Conservation (phyloP, 1,284 basidiomycete species). For the Gomphus sp. region DNA sequence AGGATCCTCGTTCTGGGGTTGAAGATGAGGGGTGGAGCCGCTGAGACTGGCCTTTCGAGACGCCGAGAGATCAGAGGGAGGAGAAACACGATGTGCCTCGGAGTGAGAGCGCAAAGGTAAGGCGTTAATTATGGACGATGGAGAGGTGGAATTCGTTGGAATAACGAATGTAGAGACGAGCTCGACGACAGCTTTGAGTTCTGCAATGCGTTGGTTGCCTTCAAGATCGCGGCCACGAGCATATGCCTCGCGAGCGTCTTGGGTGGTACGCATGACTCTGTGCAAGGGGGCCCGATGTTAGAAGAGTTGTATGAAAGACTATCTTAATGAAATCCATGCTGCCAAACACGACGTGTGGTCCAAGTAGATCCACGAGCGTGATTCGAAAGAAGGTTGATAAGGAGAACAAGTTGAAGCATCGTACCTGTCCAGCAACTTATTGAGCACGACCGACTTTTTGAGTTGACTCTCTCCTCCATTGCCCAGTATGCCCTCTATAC, state of each 20-base stretch:
- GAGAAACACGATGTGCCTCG: constrained; percentile 3
- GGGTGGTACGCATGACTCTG: constrained; percentile 8
- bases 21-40: constrained; percentile 1
- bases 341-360: background rate
- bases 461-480: background rate
- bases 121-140: background rate
- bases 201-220: constrained; percentile 7
- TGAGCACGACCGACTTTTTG: constrained; percentile 3
- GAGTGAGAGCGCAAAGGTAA: background rate
- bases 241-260: constrained; percentile 8
- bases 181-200: constrained; percentile 9
- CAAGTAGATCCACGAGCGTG: background rate
- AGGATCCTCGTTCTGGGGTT: constrained; percentile 21
- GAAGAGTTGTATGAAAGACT: background rate
- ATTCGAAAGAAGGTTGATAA: background rate
- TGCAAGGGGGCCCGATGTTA: background rate
- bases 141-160: background rate
- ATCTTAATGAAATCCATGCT: background rate
- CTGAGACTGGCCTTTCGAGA: constrained; percentile 6
- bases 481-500: background rate
- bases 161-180: constrained; percentile 4
- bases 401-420: background rate
- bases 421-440: constrained; percentile 6
- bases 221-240: constrained; percentile 4
- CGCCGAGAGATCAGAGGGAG: background rate